Evolutionary conservation across 2,329 filamentous ascomycete genomes (phyloP).

Genomic region (Talaromyces piceae): DNA sequence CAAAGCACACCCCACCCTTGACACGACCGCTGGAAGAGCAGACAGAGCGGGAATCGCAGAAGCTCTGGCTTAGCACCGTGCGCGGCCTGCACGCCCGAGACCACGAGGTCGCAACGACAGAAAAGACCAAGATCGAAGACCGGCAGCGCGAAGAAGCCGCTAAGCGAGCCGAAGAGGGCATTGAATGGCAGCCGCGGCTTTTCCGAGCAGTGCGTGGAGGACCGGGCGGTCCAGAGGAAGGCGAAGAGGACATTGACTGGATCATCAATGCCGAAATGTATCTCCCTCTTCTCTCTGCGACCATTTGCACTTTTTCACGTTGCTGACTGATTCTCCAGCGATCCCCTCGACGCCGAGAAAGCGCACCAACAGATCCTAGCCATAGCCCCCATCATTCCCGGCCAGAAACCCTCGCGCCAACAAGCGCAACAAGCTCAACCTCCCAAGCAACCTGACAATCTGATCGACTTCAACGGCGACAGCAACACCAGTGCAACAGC

Average conservation of each 20-base stretch:
- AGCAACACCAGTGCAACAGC: background rate
- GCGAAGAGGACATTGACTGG: conserved; percentile 88
- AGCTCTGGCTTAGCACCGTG: conserved; percentile 74
- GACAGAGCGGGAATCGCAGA: conserved; percentile 81
- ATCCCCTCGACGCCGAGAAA: conserved; percentile 58
- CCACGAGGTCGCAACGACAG: conserved; percentile 82
- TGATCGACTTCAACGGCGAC: conserved; percentile 21
- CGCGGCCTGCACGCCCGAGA: conserved; percentile 76
- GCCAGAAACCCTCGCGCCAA: conserved; percentile 51
- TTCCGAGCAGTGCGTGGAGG: conserved; percentile 70
- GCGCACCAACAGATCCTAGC: conserved; percentile 76
- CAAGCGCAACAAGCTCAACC: conserved; percentile 7
- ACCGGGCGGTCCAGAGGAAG: conserved; percentile 64
- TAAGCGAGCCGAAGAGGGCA: conserved; percentile 64
- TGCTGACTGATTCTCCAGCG: conserved; percentile 33
- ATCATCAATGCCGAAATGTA: conserved; percentile 84
- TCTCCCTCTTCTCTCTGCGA: conserved; percentile 19
- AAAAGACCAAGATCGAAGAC: conserved; percentile 95
- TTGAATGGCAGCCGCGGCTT: conserved; percentile 81
- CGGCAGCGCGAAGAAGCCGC: conserved; percentile 84
- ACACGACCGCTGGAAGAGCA: conserved; percentile 78
- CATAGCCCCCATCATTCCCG: conserved; percentile 76
- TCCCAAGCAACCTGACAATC: conserved; percentile 11
- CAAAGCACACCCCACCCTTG: conserved; percentile 66
- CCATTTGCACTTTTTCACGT: too few species aligned